Evolutionary conservation across 2,329 filamentous ascomycete genomes (phyloP), one percentile per base, ranked within the genome.

Genomic region (Gremmenia infestans): DNA sequence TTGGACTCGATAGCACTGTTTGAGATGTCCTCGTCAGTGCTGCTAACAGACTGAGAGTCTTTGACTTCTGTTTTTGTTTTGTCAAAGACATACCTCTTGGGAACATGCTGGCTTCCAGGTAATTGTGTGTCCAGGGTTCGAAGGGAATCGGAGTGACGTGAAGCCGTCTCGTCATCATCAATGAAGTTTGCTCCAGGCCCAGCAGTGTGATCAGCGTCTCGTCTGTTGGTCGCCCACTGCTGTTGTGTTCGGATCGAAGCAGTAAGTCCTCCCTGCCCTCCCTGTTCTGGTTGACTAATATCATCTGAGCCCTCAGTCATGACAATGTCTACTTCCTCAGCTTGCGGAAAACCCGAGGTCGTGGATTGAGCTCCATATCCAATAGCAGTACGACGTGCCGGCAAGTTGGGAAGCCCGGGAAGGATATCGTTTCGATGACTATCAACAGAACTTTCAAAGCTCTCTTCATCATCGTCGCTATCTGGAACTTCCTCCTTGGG

Each of bases 401-500:
- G 7, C 8, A 32, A 11, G 8, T 32, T 32, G 8, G 8, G 28
- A 32, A 22, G 2, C 22, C 8, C 7, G 7, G 28, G 28, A 32
- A 32, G 28, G 28, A 32, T 32, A 32, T 32, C 28, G 8, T 32
- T 32, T 32, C 28, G 28, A 32, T 32, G 28, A 32, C 37, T 17
- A n/a, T 15, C 37, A 40, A n/a, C 14, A 40, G 37, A 40, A 15
- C 17, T 40, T 8, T 40, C 8, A 8, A 9, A 11, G 8, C 28
- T 32, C 5, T 40, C 37, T 15, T 40, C 37, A 17, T 54, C 58
- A 3, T 57, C 58, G 43, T 60, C 58, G 37, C 58, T 60, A 25
- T 60, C 55, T 11, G 58, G 55, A 14, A 57, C 55, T 45, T 48
- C 37, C 25, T 23, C 47, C 7, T 36, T 49, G 6, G 11, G 14